These are phyloP conservation scores for Haplosporangium gracile DNA, from an alignment of 192 early-diverging fungal genomes.

Conservation along the genomic window DNA sequence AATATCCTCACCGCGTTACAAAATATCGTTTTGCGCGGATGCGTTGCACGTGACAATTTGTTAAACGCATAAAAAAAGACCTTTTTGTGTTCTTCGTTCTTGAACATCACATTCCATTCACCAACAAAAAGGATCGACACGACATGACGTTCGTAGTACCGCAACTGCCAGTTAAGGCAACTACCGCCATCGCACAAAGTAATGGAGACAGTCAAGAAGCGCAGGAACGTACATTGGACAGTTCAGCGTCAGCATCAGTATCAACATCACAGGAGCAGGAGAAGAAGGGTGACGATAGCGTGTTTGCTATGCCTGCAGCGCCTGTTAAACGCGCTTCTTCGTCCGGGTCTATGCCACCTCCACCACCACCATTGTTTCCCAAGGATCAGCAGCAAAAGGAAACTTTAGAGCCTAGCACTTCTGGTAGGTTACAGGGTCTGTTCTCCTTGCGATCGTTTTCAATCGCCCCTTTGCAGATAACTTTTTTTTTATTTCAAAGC, in stretches of 20 bases:
- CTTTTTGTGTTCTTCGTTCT: too few relatives aligned
- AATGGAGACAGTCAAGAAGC: not conserved
- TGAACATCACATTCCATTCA: not conserved
- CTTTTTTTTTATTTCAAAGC: not conserved
- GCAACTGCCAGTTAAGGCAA: conserved; percentile 22
- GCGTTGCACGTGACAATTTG: too few relatives aligned
- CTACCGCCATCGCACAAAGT: not conserved
- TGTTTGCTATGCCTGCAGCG: conserved; percentile 24
- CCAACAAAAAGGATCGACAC: not conserved
- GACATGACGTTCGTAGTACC: conserved; percentile 48
- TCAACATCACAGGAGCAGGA: not conserved
- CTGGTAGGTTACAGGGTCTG: not conserved
- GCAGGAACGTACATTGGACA: not conserved
- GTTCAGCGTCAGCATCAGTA: not conserved
- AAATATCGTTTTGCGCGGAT: too few relatives aligned
- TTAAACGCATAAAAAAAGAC: too few relatives aligned
- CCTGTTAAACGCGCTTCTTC: conserved; percentile 18
- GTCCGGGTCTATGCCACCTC: conserved; percentile 22
- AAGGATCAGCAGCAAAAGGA: conserved; percentile 16
- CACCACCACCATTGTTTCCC: conserved; percentile 35
- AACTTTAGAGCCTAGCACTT: not conserved
- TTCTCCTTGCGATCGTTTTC: not conserved
- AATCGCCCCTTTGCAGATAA: not conserved
- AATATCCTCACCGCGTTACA: too few relatives aligned
- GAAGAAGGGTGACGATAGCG: not conserved